Evolutionary conservation across 306 rosid species (phyloP), one percentile per base, ranked within the genome.

Genomic region (Vicia faba): DNA sequence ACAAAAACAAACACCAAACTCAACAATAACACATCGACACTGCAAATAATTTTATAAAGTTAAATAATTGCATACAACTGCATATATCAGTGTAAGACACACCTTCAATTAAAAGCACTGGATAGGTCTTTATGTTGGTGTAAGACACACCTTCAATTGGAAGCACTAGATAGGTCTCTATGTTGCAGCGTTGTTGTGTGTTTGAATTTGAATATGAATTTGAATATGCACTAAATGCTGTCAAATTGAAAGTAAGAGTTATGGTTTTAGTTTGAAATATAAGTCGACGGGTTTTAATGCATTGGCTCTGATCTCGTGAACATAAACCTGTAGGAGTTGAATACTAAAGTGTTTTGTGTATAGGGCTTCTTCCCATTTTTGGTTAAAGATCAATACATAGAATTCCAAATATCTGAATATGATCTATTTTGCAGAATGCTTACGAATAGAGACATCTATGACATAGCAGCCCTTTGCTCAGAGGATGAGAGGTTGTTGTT

Each of bases 401-500:
- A 63, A 25, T 29, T 39, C 48, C 61, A 66, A 60, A 13, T 49
- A 8, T 23, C 45, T 66, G 15, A 45, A 61, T 18, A 25, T 36
- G 57, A 46, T 26, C 15, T 45, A 65, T 66, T 59, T 35, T 77
- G 81, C 81, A 91, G 97, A 82, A 46, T 68, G 69, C 89, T 91
- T 68, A 82, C 83, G 56, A 83, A 73, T 71, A 84, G 82, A 80
- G 85, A 73, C 19, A 48, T 79, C 49, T 79, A 79, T 57, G 83
- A 79, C 72, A 79, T 79, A 73, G 72, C 83, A 61, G 85, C 88
- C 33, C 86, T 91, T 64, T 91, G 96, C 84, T 75, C 88, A 14
- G 84, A 83, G 74, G 69, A 79, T 25, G 89, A 88, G 79, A 91
- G 97, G 96, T 91, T 56, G 96, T 91, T 56, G 61, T 66, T 43